These are phyloP conservation scores for Halophytophthora batemanensis DNA, from an alignment of 352 stramenopile species.

Conservation along the genomic window DNA sequence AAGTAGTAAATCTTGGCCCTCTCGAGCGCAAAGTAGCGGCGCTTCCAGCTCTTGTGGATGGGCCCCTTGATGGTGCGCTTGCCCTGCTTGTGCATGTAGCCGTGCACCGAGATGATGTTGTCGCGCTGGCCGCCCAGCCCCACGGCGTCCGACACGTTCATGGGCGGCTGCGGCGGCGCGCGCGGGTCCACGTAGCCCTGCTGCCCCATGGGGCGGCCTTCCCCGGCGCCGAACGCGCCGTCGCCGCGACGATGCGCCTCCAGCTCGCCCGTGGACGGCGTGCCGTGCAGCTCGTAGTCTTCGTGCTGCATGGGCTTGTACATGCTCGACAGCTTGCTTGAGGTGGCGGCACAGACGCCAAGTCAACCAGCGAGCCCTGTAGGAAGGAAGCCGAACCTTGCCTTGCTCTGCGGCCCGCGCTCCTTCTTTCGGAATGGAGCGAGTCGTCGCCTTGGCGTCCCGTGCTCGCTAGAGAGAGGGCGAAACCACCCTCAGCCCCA, in stretches of 20 bases:
- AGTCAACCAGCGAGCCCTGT: no score
- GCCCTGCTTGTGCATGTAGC: conserved; percentile 89
- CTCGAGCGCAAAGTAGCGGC: conserved; percentile 83
- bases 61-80: conserved; percentile 86
- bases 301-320: conserved; percentile 38
- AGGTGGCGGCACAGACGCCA: no score
- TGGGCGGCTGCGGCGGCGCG: conserved; percentile 52
- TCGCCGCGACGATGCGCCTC: conserved; percentile 41
- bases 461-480: no score
- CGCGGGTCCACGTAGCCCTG: conserved; percentile 67
- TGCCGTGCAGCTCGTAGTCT: conserved; percentile 61
- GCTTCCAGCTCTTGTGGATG: conserved; percentile 87
- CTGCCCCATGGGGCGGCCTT: conserved; percentile 46
- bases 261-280: conserved; percentile 45
- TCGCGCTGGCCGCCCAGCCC: conserved; percentile 49
- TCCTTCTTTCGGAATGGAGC: no score
- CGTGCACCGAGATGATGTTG: conserved; percentile 88
- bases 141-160: conserved; percentile 74
- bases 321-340: no score
- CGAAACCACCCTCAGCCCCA: no score
- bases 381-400: no score
- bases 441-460: no score
- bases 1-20: conserved; percentile 90
- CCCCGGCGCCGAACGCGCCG: conserved; percentile 38
- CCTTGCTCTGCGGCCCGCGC: no score